Evolutionary conservation across 192 early-diverging fungal genomes (phyloP), one percentile per base, ranked within the genome.

Genomic region (Dispira parvispora): DNA sequence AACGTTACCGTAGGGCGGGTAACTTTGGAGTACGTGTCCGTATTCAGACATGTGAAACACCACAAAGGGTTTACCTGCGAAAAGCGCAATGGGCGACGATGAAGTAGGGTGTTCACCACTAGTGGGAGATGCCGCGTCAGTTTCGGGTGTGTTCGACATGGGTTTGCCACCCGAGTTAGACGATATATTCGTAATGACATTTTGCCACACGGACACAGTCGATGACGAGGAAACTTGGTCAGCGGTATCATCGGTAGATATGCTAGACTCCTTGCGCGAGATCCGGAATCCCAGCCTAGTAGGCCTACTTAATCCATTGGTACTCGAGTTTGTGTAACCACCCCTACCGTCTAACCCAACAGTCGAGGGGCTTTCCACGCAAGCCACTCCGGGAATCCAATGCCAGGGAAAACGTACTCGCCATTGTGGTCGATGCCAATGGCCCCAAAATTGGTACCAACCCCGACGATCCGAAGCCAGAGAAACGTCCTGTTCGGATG

Each of bases 1-100:
- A 23, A 50, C 21, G 21, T 16, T 20, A 20, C 47, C 47, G 8
- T 50, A 23, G 18, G 21, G 21, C 4, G 47, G 47, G 9, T 50
- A 50, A 16, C 18, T 3, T 50, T 50, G 47, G 21, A 50, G 47
- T 20, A 50, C 8, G 21, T 50, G 47, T 16, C 47, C 47, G 21
- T 20, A 50, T 50, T 50, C 47, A 23, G 47, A 50, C 47, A 50
- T 23, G 21, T 50, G 47, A 50, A 50, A 16, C 47, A 50, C 47
- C 16, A 16, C 21, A 23, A 20, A 50, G 18, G 47, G 47, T 23
- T 50, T 50, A 8, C 47, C 47, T 20, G 47, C 47, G 9, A 20
- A 50, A 50, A 50, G 47, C 8, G 32, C 32, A 38, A 38, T 38
- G 6, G 47, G 47, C 47, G 21, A 50, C 18, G 47, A 16, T 50